A percentile compares a stretch with the other conserved stretches of the same genome.
phyloP scores from a whole-genome alignment of 2,329 filamentous ascomycete species.

The Niveomyces coronatus region DNA sequence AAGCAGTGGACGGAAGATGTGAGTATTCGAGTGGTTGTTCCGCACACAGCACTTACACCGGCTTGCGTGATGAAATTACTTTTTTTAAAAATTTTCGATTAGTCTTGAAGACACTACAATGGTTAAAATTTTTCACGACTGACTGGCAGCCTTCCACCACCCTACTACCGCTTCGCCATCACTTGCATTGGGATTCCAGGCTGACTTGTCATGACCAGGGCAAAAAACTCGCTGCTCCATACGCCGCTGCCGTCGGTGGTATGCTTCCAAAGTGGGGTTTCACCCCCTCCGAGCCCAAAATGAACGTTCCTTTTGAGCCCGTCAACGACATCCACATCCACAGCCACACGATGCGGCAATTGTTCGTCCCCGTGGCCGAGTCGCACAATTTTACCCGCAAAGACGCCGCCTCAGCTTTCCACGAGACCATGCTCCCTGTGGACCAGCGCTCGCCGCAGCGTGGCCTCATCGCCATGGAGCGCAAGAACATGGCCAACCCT shows the following conservation, averaged over 20 bases:
- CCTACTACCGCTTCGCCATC: neutral
- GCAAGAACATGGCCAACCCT: conserved; percentile 22
- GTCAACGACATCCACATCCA: conserved; percentile 58
- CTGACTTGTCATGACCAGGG: conserved; percentile 42
- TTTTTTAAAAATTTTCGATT: conserved; percentile 86
- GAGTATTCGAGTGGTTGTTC: conserved; percentile 29
- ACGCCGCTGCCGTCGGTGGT: conserved; percentile 60
- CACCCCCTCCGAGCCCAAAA: conserved; percentile 35
- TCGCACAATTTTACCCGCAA: conserved; percentile 53
- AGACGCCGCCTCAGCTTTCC: conserved; percentile 56
- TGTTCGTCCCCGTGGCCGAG: conserved; percentile 55
- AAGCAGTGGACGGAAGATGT: conserved; percentile 68
- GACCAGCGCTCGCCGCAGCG: conserved; percentile 53
- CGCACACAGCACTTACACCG: conserved; percentile 9
- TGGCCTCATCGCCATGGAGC: conserved; percentile 48
- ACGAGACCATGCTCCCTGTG: conserved; percentile 47
- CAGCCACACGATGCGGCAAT: conserved; percentile 48
- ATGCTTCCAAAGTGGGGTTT: conserved; percentile 70
- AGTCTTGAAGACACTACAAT: conserved; percentile 97
- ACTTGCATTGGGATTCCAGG: conserved; percentile 9
- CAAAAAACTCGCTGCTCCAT: conserved; percentile 66
- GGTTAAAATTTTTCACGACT: conserved; percentile 59
- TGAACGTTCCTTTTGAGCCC: conserved; percentile 38
- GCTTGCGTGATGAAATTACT: conserved; percentile 41
- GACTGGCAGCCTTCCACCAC: conserved; percentile 13